Base-by-base conservation (phyloP, 768 basidiomycete species). In the Cystobasidium onofrii region DNA sequence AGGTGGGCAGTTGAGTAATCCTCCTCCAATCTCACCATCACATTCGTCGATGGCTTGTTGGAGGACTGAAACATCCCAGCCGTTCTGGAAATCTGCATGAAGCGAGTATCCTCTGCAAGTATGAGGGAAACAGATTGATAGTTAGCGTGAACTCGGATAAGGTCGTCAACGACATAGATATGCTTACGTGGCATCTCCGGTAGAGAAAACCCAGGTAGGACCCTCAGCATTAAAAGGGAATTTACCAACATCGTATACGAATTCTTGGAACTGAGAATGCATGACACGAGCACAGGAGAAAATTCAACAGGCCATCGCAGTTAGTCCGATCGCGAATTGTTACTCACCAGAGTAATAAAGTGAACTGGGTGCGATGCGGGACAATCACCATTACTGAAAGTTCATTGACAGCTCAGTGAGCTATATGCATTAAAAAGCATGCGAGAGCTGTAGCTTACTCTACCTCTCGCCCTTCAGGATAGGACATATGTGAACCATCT, bases 161-260 rank as follows among this genome's bases (percentile, higher is more conserved):
- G 54, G 9, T 61, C n/a, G 29, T 41, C 69, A 62, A 57, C 78
- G 78, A 43, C 76, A 71, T 39, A 9, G 12, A 79, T 77, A 41
- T 86, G 13, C 87, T 87, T 44, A 60, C 57, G 86, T 87, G 12
- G 84, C 83, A 77, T 89, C 88, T 44, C 88, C 88, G 74, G 85
- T 81, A 23, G 87, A 83, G 34, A 83, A 86, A 81, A 87, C 86
- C 75, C 69, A 71, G 31, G 69, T 71, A 36, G 55, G 33, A 36
- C 57, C 69, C 15, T 78, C 76, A 17, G 84, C 81, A 62, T 74
- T 78, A 83, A 84, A 86, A 77, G 86, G 86, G 6, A 86, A 79
- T 72, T 77, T 73, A 63, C 50, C 44, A 18, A 69, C 57, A 46
- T 44, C 50, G 23, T 46, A 34, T 20, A 64, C 39, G 54, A 64